Percentiles rank a stretch among this genome's conserved stretches.
phyloP scores from a whole-genome alignment of 805 yeast species.

The Kregervanrija fluxuum region DNA sequence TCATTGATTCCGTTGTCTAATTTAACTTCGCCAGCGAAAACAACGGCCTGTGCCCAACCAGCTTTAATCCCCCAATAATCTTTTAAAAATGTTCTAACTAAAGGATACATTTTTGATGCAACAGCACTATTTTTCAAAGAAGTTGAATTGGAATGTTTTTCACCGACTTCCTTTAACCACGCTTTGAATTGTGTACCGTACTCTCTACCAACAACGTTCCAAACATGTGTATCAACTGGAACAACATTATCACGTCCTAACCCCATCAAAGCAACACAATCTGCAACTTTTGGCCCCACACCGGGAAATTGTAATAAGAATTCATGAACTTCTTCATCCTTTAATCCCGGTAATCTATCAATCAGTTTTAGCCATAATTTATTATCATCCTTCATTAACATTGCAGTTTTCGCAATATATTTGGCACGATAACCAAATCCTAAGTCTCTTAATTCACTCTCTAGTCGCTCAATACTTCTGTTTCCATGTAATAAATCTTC shows the following conservation, averaged over 20 bases:
- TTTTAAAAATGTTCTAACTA: slow-evolving; percentile 32
- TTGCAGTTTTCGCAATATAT: slow-evolving; percentile 74
- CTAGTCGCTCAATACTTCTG: slow-evolving; percentile 18
- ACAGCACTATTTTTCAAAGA: slow-evolving; percentile 8
- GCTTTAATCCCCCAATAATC: slow-evolving; percentile 84
- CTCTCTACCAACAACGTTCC: slow-evolving; percentile 79
- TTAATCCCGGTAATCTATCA: slow-evolving; percentile 29
- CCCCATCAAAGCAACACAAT: slow-evolving; percentile 90
- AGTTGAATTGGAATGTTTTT: slow-evolving; percentile 4
- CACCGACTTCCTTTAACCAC: slow-evolving; percentile 79
- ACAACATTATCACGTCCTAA: slow-evolving; percentile 80
- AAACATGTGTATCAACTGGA: slow-evolving; percentile 94
- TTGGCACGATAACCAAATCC: slow-evolving; percentile 92
- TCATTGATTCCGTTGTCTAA: slow-evolving; percentile 59
- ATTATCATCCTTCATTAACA: slow-evolving; percentile 36
- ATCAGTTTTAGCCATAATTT: slow-evolving; percentile 31
- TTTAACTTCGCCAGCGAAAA: slow-evolving; percentile 74
- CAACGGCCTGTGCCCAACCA: slow-evolving; percentile 98
- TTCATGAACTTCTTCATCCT: slow-evolving; percentile 37
- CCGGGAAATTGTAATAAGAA: slow-evolving; percentile 66
- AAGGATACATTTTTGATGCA: slow-evolving; percentile 40
- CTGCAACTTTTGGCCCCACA: slow-evolving; percentile 98
- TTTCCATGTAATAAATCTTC: slow-evolving; percentile 30
- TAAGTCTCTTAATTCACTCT: slow-evolving; percentile 33
- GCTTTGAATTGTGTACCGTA: slow-evolving; percentile 45